Conservation (phyloP, 2,329 filamentous ascomycete genomes). For the Setomelanomma holmii region DNA sequence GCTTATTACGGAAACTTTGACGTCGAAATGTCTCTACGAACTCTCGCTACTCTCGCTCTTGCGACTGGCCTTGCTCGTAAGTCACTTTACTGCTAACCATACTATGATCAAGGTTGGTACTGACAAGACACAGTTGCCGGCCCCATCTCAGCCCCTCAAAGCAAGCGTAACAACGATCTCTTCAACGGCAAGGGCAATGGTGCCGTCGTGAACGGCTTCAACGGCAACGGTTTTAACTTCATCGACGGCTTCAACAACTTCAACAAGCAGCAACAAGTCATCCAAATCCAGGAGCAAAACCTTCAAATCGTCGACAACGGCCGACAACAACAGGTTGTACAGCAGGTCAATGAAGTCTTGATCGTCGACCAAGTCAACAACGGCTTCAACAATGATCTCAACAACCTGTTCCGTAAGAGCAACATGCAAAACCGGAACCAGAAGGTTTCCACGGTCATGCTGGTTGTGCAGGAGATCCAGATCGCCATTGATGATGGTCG, state of each 20-base stretch:
- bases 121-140: conserved; percentile 32
- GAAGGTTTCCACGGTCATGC: conserved; percentile 31
- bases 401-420: conserved; percentile 42
- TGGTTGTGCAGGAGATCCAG: conserved; percentile 42
- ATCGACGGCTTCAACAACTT: conserved; percentile 40
- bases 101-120: conserved; percentile 2
- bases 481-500: conserved; percentile 32
- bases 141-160: conserved; percentile 30
- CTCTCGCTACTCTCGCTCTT: conserved; percentile 33
- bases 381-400: conserved; percentile 37
- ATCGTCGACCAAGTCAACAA: conserved; percentile 39
- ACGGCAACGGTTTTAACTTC: conserved; percentile 37
- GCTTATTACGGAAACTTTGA: conserved; percentile 9
- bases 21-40: conserved; percentile 40
- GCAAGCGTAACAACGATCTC: conserved; percentile 18
- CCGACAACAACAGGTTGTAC: conserved; percentile 28
- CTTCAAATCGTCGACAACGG: conserved; percentile 36
- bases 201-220: conserved; percentile 25
- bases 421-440: conserved; percentile 30
- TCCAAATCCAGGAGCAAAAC: conserved; percentile 38
- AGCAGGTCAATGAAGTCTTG: conserved; percentile 38
- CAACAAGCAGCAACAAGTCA: conserved; percentile 37
- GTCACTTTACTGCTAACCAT: conserved; percentile 4
- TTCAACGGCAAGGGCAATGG: conserved; percentile 13
- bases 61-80: conserved; percentile 44